Evolutionary conservation across 768 basidiomycete genomes (phyloP), one percentile per base, ranked within the genome.

Genomic region (Pisolithus orientalis): DNA sequence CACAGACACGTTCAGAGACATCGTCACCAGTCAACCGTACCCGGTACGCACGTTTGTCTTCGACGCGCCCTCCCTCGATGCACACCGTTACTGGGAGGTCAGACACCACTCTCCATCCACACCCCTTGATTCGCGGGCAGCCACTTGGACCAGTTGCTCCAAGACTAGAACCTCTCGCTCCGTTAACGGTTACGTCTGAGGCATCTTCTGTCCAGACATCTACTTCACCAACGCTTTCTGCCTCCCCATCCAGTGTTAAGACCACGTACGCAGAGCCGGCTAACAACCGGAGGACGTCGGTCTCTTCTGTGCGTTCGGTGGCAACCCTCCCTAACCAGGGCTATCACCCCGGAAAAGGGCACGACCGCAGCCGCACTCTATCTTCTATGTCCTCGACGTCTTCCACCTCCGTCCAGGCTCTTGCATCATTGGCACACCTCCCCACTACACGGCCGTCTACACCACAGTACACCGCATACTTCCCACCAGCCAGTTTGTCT

Each of bases 101-200:
- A 3, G 71, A 76, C 25, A 56, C 53, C 0, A 70, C 61, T 6
- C 56, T 85, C 47, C 83, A 84, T 14, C 86, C 85, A 0, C 88
- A 90, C 62, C 88, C 87, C 6, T 75, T 90, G 48, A 88, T 90
- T 57, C 83, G 87, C 51, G 86, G 85, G 8, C 76, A 83, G 56
- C 87, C 87, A 0, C 80, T 78, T 53, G 81, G 84, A 6, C 56
- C 64, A 2, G 62, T 65, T 52, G 53, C 69, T 48, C 59, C 69
- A 50, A 73, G 80, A 62, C 78, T 80, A 39, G 69, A 75, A 3
- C 67, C 71, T 71, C 71, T 85, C 13, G 72, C 79, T 8, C 84
- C 87, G 34, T 73, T 88, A 48, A 81, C 82, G 1, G 77, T 83
- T 42, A 77, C 80, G 8, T 72, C 79, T 17, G 79, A 80, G 53